Evolutionary conservation across 2,329 filamentous ascomycete species (phyloP).

Genomic region (Pseudogymnoascus sp.): DNA sequence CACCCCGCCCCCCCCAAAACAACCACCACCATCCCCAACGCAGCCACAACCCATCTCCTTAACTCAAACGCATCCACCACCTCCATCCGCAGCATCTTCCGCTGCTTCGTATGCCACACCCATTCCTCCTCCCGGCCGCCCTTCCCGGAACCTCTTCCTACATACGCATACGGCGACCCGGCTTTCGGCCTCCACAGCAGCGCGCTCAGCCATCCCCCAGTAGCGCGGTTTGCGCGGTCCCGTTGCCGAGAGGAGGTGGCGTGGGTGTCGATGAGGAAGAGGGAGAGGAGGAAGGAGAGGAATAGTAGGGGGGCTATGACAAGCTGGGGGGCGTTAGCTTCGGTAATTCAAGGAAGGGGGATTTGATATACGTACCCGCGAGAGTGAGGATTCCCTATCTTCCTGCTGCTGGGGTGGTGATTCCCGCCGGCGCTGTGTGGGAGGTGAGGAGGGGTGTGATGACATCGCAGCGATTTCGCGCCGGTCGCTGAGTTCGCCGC

Average conservation of each 20-base stretch:
- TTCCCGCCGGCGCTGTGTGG: not conserved
- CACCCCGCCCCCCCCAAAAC: not conserved
- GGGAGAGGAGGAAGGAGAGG: slow-evolving; percentile 28
- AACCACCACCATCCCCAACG: slow-evolving; percentile 13
- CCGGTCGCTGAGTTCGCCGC: not conserved
- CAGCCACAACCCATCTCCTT: slow-evolving; percentile 22
- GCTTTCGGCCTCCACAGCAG: not conserved
- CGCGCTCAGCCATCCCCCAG: too few relatives aligned
- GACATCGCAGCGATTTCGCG: not conserved
- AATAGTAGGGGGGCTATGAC: slow-evolving; percentile 28
- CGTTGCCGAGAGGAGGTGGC: slow-evolving; percentile 13
- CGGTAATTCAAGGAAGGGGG: too few relatives aligned
- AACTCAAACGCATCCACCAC: slow-evolving; percentile 27
- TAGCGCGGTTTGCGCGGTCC: too few relatives aligned
- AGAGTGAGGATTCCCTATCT: not conserved
- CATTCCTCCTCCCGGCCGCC: slow-evolving; percentile 18
- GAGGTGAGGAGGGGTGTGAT: not conserved
- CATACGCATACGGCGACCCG: slow-evolving; percentile 21
- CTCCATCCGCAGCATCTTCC: slow-evolving; percentile 27
- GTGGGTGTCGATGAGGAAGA: slow-evolving; percentile 26
- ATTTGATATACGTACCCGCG: not conserved
- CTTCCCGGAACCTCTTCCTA: slow-evolving; percentile 6
- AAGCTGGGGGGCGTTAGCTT: slow-evolving; percentile 18
- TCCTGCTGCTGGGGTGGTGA: not conserved
- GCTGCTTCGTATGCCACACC: slow-evolving; percentile 29